Conservation (phyloP, 371 early-diverging fungal genomes). For the Nosema muscidifuracis region DNA sequence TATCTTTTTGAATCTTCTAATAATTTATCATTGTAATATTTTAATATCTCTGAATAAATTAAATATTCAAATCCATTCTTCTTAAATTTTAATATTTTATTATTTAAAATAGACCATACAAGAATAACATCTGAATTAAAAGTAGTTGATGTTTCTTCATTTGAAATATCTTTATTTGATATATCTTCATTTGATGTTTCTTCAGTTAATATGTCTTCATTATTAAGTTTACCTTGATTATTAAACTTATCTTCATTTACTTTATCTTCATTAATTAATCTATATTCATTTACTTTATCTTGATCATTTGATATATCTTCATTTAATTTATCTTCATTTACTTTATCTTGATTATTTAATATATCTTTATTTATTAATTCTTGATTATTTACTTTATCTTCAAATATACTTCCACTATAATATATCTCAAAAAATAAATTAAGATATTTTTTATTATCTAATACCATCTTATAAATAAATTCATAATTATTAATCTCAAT, state of each 20-base stretch:
- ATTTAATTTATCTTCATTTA: too few species aligned
- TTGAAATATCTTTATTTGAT: too few species aligned
- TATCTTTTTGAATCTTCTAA: too few species aligned
- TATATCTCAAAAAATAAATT: background rate
- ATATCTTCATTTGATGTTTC: too few species aligned
- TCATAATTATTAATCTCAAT: conserved; percentile 3
- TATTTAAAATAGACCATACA: background rate
- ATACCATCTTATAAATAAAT: conserved; percentile 15
- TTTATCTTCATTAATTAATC: too few species aligned
- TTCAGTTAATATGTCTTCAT: too few species aligned
- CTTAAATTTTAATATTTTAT: background rate
- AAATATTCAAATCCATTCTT: background rate
- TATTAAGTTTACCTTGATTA: too few species aligned
- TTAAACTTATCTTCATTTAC: too few species aligned
- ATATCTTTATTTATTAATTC: too few species aligned
- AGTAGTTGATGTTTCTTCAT: too few species aligned
- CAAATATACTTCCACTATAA: background rate
- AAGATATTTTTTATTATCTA: background rate
- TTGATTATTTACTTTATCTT: background rate
- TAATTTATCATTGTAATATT: background rate
- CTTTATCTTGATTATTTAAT: too few species aligned
- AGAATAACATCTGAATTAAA: too few species aligned
- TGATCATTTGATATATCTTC: background rate
- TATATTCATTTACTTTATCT: background rate
- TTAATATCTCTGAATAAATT: background rate